phyloP scores from a whole-genome alignment of 192 early-diverging fungal genomes.

The Haplosporangium gracile region DNA sequence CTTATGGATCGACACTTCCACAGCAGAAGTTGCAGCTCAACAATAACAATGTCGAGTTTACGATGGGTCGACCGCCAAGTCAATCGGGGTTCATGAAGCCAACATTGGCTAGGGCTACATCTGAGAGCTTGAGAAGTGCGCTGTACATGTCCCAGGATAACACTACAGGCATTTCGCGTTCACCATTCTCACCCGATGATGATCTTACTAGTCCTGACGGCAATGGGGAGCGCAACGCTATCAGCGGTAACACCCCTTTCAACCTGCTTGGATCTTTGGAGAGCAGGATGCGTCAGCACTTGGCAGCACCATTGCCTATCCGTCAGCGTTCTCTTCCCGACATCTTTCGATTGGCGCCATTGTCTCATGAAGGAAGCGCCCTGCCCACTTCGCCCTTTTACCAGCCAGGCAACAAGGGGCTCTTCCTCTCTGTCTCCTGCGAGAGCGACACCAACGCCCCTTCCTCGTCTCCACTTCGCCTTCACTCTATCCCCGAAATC shows the following conservation, averaged over 20 bases:
- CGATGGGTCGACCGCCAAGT: conserved; percentile 21
- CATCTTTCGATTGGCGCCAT: conserved; percentile 44
- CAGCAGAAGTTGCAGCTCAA: conserved; percentile 15
- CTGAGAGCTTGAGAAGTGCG: conserved; percentile 9
- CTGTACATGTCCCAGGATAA: neutral
- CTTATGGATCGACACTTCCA: conserved; percentile 29
- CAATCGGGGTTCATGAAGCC: conserved; percentile 36
- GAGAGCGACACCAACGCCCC: conserved; percentile 38
- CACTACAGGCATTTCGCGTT: neutral
- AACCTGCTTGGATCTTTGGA: conserved; percentile 6
- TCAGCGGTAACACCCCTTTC: neutral
- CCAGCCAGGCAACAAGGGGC: conserved; percentile 41
- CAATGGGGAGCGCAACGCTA: neutral
- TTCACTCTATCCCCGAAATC: conserved; percentile 59
- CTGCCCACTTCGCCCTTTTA: conserved; percentile 49
- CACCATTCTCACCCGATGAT: conserved; percentile 36
- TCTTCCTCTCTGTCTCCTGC: conserved; percentile 55
- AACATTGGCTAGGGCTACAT: neutral
- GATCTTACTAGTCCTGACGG: conserved; percentile 1
- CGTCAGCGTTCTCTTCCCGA: conserved; percentile 59
- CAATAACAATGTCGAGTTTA: conserved; percentile 45
- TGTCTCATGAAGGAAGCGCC: conserved; percentile 28
- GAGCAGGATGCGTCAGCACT: conserved; percentile 36
- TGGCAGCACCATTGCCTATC: conserved; percentile 57
- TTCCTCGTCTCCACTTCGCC: conserved; percentile 50